A percentile compares a stretch with the other conserved stretches of the same genome.
phyloP scores from a whole-genome alignment of 2,329 filamentous ascomycete species.

The Cladosporium sp. region DNA sequence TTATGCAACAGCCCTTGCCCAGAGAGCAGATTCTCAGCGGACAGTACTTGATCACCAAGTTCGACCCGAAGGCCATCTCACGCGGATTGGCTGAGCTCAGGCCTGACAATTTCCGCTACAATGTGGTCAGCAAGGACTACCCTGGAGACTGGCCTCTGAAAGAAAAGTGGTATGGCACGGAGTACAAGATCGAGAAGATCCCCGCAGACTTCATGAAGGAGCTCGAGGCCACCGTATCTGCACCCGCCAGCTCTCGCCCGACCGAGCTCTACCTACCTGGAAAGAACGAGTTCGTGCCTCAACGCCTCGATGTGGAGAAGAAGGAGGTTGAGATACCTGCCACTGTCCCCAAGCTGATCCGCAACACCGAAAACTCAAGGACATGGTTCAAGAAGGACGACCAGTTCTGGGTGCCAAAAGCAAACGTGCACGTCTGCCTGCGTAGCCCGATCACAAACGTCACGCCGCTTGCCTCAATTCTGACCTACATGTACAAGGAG shows the following conservation, averaged over 20 bases:
- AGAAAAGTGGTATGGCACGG: conserved; percentile 97
- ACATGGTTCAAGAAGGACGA: conserved; percentile 99
- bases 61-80: conserved; percentile 74
- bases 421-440: conserved; percentile 78
- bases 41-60: conserved; percentile 72
- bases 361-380: conserved; percentile 76
- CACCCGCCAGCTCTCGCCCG: conserved; percentile 59
- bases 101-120: conserved; percentile 87
- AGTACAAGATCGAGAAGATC: conserved; percentile 82
- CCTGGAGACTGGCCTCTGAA: conserved; percentile 83
- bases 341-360: conserved; percentile 74
- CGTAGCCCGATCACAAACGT: conserved; percentile 77
- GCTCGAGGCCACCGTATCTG: conserved; percentile 52
- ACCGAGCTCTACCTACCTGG: conserved; percentile 80
- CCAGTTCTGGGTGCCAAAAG: conserved; percentile 96
- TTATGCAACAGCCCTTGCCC: conserved; percentile 89
- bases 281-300: conserved; percentile 94
- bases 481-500: conserved; percentile 77
- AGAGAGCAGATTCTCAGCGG: conserved; percentile 87
- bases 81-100: conserved; percentile 71
- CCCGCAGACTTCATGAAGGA: conserved; percentile 72
- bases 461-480: conserved; percentile 75
- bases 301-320: conserved; percentile 89
- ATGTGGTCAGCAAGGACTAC: conserved; percentile 77
- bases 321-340: conserved; percentile 78